Evolutionary conservation across 495 filamentous ascomycete species (phyloP).

Genomic region (Saxophila tyrrhenica): DNA sequence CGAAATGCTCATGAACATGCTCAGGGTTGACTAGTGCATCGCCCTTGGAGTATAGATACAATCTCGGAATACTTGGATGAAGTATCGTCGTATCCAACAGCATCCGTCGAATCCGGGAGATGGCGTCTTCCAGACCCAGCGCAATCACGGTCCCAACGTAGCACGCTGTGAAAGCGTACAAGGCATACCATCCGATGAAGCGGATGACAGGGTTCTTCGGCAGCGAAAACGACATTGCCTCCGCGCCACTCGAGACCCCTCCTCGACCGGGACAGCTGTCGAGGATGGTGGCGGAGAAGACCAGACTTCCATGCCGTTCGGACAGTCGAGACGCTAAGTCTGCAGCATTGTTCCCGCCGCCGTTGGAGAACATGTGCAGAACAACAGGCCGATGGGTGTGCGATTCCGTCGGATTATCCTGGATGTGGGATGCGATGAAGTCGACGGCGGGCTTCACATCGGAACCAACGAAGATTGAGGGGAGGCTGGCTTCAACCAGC

Average conservation of each 20-base stretch:
- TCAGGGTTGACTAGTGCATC: conserved; percentile 19
- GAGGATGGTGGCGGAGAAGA: conserved; percentile 16
- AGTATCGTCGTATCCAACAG: conserved; percentile 16
- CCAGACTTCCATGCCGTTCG: not conserved
- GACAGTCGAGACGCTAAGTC: conserved; percentile 8
- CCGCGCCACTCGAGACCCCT: not conserved
- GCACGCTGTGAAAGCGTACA: not conserved
- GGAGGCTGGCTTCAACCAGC: conserved; percentile 17
- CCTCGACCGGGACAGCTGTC: conserved; percentile 17
- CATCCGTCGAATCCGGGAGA: not conserved
- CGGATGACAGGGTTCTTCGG: not conserved
- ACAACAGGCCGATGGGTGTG: conserved; percentile 7
- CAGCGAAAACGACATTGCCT: not conserved
- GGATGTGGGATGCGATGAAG: conserved; percentile 6
- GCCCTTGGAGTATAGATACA: conserved; percentile 23
- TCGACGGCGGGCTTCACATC: conserved; percentile 7
- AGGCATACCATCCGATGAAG: not conserved
- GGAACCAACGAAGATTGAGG: not conserved
- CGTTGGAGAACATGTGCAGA: conserved; percentile 21
- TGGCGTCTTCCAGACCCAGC: not conserved
- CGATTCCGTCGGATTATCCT: not conserved
- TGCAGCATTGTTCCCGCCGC: conserved; percentile 13
- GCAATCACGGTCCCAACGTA: not conserved
- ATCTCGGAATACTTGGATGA: conserved; percentile 12
- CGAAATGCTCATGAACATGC: conserved; percentile 25